phyloP scores from a whole-genome alignment of 179 eudicot genomes.

The Vitellaria paradoxa region DNA sequence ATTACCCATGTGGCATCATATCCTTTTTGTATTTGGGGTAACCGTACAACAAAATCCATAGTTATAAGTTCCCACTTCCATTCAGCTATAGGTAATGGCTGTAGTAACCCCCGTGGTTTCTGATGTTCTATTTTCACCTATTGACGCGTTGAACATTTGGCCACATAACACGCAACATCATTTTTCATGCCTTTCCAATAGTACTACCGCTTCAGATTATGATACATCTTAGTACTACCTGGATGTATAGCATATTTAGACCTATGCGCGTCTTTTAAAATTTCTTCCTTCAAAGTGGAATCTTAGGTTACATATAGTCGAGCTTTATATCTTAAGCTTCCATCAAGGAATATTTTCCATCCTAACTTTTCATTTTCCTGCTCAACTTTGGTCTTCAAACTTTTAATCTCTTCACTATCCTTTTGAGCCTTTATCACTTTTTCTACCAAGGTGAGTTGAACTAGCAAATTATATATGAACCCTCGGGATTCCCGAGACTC shows the following conservation, averaged over 20 bases:
- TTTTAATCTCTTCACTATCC: too few species aligned
- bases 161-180: background rate
- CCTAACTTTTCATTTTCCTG: too few species aligned
- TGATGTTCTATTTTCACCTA: constrained; percentile 1
- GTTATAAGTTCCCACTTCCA: constrained; percentile 9
- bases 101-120: background rate
- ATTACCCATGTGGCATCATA: background rate
- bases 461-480: too few species aligned
- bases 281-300: background rate
- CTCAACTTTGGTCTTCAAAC: too few species aligned
- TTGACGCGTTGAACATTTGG: constrained; percentile 1
- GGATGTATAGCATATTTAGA: background rate
- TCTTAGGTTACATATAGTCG: background rate
- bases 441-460: too few species aligned
- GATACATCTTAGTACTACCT: background rate
- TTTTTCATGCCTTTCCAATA: constrained; percentile 7
- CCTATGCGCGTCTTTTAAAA: background rate
- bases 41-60: background rate
- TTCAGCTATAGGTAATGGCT: background rate
- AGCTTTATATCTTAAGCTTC: background rate
- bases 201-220: background rate
- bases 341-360: too few species aligned
- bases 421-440: too few species aligned
- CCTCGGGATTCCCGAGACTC: too few species aligned
- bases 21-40: background rate